These are phyloP conservation scores for Salix koriyanagi DNA, from an alignment of 345 rosid species.

Conservation along the genomic window DNA sequence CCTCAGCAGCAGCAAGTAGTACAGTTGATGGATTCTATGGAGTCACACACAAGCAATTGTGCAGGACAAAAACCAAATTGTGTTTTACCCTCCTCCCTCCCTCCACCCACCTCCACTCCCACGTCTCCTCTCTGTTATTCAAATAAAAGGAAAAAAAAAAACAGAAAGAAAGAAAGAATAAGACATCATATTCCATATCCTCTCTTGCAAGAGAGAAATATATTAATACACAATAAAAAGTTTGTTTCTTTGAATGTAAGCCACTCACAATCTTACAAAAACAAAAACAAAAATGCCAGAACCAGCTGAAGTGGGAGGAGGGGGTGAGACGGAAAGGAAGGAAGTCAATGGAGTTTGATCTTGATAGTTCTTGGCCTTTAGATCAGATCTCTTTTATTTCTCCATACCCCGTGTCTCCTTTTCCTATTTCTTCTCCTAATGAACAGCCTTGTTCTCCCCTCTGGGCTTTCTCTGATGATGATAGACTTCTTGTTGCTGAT, in stretches of 20 bases:
- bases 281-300: constrained; percentile 41
- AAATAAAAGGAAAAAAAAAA: background rate
- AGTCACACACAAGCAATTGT: constrained; percentile 20
- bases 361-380: constrained; percentile 62
- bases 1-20: constrained; percentile 10
- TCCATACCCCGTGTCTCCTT: constrained; percentile 57
- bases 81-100: background rate
- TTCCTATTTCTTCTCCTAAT: constrained; percentile 40
- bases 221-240: background rate
- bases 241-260: background rate
- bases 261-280: background rate
- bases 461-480: constrained; percentile 74
- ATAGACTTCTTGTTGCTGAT: constrained; percentile 4
- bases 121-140: constrained; percentile 16
- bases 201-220: background rate
- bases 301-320: constrained; percentile 1
- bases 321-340: background rate
- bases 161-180: background rate
- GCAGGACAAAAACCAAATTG: background rate
- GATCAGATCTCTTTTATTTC: constrained; percentile 53
- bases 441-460: constrained; percentile 88
- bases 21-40: constrained; percentile 31
- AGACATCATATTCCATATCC: constrained; percentile 4
- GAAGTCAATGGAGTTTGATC: constrained; percentile 53
- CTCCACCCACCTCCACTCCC: background rate